phyloP scores from a whole-genome alignment of 176 grass and related monocot species.

The Zoysia japonica region DNA sequence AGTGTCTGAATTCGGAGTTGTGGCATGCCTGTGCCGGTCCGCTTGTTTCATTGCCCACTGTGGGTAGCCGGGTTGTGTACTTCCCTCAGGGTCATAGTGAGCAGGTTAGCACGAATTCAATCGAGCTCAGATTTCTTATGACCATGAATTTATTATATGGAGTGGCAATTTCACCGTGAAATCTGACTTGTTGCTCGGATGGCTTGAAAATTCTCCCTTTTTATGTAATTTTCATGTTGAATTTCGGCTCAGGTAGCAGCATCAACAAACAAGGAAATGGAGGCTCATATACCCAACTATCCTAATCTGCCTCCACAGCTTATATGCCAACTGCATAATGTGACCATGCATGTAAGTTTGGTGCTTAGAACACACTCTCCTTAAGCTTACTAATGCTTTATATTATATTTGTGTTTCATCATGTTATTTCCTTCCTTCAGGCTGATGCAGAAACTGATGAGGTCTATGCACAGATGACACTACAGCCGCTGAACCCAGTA shows the following conservation, averaged over 20 bases:
- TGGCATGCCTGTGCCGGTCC: constrained; percentile 99
- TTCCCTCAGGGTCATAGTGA: constrained; percentile 99
- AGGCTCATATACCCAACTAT: constrained; percentile 92
- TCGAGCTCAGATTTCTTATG: constrained; percentile 14
- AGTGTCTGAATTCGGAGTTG: constrained; percentile 90
- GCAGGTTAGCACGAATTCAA: constrained; percentile 56
- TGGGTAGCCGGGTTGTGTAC: constrained; percentile 92
- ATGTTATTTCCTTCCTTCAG: constrained; percentile 43
- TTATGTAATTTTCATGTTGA: neutral
- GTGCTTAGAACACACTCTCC: neutral
- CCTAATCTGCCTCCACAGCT: constrained; percentile 88
- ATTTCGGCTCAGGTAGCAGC: constrained; percentile 71
- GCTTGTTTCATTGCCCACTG: constrained; percentile 80
- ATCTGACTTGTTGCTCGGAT: constrained; percentile 24
- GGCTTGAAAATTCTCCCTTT: neutral
- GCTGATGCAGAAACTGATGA: constrained; percentile 95
- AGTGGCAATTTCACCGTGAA: neutral
- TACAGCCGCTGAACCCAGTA: constrained; percentile 91
- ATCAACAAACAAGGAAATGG: constrained; percentile 97
- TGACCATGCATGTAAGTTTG: constrained; percentile 93
- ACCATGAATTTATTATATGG: constrained; percentile 10
- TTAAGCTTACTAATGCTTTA: neutral
- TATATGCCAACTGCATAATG: constrained; percentile 94
- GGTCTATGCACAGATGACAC: constrained; percentile 96
- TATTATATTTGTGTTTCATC: constrained; percentile 20